These are phyloP conservation scores for Eimeria maxima DNA, from an alignment of 169 alveolate species.

Conservation along the genomic window DNA sequence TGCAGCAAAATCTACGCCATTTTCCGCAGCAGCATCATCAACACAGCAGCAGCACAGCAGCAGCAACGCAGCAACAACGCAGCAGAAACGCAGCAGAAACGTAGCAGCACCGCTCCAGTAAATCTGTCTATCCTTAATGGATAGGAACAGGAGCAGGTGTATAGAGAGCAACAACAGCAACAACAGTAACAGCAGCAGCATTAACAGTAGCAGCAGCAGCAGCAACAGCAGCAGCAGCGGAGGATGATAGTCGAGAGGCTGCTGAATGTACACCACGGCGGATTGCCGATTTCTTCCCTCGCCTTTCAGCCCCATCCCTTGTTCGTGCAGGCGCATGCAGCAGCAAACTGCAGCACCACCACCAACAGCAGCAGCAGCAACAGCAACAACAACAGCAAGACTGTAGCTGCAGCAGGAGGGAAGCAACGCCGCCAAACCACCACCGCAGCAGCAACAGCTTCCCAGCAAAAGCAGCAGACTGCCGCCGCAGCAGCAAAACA, in stretches of 20 bases:
- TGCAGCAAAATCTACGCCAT: background rate
- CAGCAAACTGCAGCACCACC: constrained; percentile 48
- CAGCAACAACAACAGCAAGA: constrained; percentile 41
- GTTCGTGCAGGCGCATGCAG: background rate
- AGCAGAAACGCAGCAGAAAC: constrained; percentile 27
- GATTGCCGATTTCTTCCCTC: constrained; percentile 75
- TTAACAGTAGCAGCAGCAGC: constrained; percentile 9
- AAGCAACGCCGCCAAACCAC: constrained; percentile 43
- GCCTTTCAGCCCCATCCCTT: constrained; percentile 81
- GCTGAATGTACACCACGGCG: constrained; percentile 80
- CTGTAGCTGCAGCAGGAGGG: constrained; percentile 32
- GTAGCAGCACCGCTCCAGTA: background rate
- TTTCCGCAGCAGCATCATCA: background rate
- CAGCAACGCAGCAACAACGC: constrained; percentile 17
- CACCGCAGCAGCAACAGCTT: background rate
- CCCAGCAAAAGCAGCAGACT: constrained; percentile 48
- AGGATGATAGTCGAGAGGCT: constrained; percentile 81
- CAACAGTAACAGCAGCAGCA: background rate
- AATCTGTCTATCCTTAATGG: background rate
- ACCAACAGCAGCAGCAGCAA: constrained; percentile 39
- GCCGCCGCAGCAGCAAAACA: constrained; percentile 17
- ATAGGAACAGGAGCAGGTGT: no score
- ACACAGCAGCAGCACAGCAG: background rate
- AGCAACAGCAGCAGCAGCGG: constrained; percentile 63
- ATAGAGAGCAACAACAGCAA: background rate